These are phyloP conservation scores for Arachis monticola DNA, from an alignment of 331 rosid genomes.

Conservation along the genomic window DNA sequence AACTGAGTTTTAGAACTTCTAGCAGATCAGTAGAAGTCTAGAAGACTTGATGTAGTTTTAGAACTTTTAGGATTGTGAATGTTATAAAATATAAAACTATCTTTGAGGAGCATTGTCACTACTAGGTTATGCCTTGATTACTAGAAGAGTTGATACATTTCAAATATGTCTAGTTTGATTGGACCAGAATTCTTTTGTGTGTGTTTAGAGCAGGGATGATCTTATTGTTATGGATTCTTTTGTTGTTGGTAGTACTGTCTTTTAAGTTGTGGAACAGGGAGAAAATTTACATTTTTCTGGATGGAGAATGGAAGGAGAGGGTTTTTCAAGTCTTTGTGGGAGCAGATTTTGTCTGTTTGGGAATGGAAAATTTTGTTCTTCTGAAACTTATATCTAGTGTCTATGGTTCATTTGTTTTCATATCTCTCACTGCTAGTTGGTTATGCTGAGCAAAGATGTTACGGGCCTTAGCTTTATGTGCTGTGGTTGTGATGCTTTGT, in stretches of 20 bases:
- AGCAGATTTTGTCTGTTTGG: not conserved
- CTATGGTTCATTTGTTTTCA: conserved; percentile 6
- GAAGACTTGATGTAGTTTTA: too few species aligned
- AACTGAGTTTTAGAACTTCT: too few species aligned
- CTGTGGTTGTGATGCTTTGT: not conserved
- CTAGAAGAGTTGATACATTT: not conserved
- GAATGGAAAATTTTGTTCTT: conserved; percentile 2
- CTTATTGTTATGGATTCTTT: not conserved
- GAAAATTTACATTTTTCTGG: not conserved
- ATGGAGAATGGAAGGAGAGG: not conserved
- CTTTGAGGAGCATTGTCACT: not conserved
- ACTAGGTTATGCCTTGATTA: not conserved
- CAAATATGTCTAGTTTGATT: not conserved
- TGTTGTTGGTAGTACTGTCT: not conserved
- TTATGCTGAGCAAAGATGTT: not conserved
- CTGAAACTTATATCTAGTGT: too few species aligned
- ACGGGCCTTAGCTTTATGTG: not conserved
- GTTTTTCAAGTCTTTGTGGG: not conserved
- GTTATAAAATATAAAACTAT: not conserved
- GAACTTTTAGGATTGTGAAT: not conserved
- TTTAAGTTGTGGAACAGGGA: not conserved
- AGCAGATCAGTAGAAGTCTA: too few species aligned
- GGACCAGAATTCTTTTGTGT: too few species aligned
- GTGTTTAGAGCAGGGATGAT: not conserved
- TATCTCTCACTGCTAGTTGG: conserved; percentile 3